Evolutionary conservation across 1,139 yeast species (phyloP).

Genomic region (Yamadazyma jaroonii): DNA sequence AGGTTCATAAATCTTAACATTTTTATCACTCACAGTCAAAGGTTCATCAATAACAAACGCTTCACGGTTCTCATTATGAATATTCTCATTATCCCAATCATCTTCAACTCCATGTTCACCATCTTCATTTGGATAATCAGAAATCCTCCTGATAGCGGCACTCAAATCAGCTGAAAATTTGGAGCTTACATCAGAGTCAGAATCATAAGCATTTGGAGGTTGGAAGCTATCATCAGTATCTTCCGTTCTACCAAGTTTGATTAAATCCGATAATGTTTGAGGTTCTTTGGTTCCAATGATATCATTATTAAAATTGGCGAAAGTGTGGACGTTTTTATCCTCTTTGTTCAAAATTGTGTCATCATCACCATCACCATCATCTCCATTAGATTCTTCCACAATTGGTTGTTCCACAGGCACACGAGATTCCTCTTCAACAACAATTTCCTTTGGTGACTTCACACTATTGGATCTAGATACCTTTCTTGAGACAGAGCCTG

Average conservation of each 20-base stretch:
- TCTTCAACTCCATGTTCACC: neutral
- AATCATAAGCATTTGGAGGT: conserved; percentile 10
- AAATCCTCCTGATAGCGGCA: conserved; percentile 15
- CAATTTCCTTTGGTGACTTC: neutral
- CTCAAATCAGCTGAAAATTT: conserved; percentile 16
- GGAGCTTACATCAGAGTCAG: conserved; percentile 14
- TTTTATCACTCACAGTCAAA: neutral
- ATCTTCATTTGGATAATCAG: conserved; percentile 8
- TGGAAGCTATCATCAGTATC: conserved; percentile 7
- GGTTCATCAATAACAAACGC: neutral
- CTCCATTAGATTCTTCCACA: neutral
- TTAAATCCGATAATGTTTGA: conserved; percentile 13
- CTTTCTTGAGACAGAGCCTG: conserved; percentile 3
- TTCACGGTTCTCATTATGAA: neutral
- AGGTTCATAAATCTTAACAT: neutral
- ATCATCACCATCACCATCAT: conserved; percentile 1
- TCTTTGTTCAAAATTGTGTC: conserved; percentile 1
- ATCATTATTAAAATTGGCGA: conserved; percentile 11
- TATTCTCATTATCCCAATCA: neutral
- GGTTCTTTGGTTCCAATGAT: neutral
- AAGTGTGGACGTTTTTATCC: conserved; percentile 5
- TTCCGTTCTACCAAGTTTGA: conserved; percentile 4
- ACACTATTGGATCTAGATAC: conserved; percentile 2
- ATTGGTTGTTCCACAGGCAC: neutral
- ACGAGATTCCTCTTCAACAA: neutral